Base-by-base conservation (phyloP, 164 flowering plant species). In the Houttuynia cordata region DNA sequence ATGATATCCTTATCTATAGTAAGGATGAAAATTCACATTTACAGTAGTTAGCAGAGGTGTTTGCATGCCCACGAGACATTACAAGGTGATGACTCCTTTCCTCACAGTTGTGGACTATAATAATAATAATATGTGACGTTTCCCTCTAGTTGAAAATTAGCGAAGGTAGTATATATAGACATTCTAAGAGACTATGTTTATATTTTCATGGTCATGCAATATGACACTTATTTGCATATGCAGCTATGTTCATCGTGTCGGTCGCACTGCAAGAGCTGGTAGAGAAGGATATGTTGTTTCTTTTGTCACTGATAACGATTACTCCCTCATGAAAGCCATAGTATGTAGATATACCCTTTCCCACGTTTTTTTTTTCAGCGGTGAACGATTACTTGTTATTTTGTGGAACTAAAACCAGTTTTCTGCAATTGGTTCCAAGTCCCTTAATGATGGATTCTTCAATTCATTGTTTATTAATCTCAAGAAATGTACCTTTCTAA, bases 211-310 rank as follows among this genome's bases (percentile, higher is more conserved):
- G 37, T 30, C 6, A 2, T 30, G 37, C 6, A 30, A 30, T 30
- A 30, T 30, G 10, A 47, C 14, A 58, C 53, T 63, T 4, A 56
- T 60, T 58, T 59, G 52, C 17, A 59, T 74, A 45, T 45, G 74
- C 79, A 91, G 97, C 70, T 93, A 93, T 68, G 82, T 90, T 70
- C 99, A 93, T 78, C 82, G 97, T 63, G 99, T 93, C 45, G 99
- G 99, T 66, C 96, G 99, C 40, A 93, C 99, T 62, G 99, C 99
- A 60, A 83, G 97, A 83, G 96, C 97, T 76, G 99, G 99, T 24
- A 73, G 88, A 76, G 88, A 81, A 77, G 99, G 99, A 53, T 86
- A 81, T 83, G 97, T 97, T 66, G 97, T 90, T 56, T 90, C 99
- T 25, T 86, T 93, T 74, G 92, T 90, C 60, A 76, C 92, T 14